A percentile compares a stretch with the other conserved stretches of the same genome.
phyloP scores from a whole-genome alignment of 441 rosid species.

The Lepidium campestre region DNA sequence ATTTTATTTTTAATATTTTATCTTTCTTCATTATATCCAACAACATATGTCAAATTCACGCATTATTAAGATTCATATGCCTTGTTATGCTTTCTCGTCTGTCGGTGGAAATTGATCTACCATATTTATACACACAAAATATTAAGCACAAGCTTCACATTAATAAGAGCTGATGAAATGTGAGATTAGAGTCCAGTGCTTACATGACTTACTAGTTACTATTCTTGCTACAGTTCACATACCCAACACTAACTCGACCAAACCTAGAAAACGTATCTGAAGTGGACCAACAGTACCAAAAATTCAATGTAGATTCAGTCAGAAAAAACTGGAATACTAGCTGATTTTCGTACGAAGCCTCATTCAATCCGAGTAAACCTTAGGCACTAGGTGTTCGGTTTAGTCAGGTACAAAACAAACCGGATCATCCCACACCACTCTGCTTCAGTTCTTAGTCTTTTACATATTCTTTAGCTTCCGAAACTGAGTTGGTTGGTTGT shows the following conservation, averaged over 20 bases:
- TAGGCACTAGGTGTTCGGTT: not conserved
- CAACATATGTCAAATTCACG: not conserved
- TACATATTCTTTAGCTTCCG: not conserved
- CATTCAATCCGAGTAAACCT: not conserved
- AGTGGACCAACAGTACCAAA: not conserved
- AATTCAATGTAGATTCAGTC: not conserved
- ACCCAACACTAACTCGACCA: not conserved
- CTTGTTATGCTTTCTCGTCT: not conserved
- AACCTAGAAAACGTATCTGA: not conserved
- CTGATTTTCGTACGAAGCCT: not conserved
- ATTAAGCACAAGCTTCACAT: not conserved
- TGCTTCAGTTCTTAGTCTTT: conserved; percentile 1
- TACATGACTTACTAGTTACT: not conserved
- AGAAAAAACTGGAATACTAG: not conserved
- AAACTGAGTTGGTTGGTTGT: conserved; percentile 15
- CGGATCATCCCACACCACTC: not conserved
- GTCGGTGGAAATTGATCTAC: conserved; percentile 8
- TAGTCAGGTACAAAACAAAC: not conserved
- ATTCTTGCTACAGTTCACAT: conserved; percentile 6
- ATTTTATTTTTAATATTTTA: not conserved
- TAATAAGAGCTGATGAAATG: not conserved
- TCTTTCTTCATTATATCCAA: not conserved
- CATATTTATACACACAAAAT: not conserved
- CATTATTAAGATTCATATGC: not conserved
- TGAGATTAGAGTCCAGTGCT: not conserved